phyloP scores from a whole-genome alignment of 2,329 filamentous ascomycete genomes.

The Penicillium sp. region DNA sequence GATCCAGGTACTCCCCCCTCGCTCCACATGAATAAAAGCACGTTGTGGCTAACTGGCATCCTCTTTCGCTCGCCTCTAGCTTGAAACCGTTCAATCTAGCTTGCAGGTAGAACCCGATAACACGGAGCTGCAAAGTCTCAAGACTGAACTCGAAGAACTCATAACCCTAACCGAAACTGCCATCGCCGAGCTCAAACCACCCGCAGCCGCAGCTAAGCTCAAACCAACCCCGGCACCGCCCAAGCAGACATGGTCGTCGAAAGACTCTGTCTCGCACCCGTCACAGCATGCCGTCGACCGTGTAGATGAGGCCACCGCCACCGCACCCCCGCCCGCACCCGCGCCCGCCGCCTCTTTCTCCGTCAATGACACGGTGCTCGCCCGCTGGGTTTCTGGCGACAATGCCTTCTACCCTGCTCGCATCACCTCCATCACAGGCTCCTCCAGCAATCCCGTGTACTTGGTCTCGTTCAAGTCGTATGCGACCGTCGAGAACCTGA shows the following conservation, averaged over 20 bases:
- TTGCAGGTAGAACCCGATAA: slow-evolving; percentile 81
- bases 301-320: slow-evolving; percentile 51
- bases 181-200: slow-evolving; percentile 76
- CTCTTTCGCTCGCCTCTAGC: slow-evolving; percentile 50
- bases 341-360: slow-evolving; percentile 63
- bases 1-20: slow-evolving; percentile 52
- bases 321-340: slow-evolving; percentile 45
- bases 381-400: slow-evolving; percentile 88
- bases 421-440: slow-evolving; percentile 92
- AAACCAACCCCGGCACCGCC: slow-evolving; percentile 55
- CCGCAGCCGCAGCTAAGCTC: slow-evolving; percentile 41
- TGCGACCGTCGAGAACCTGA: slow-evolving; percentile 74
- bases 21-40: background rate
- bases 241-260: slow-evolving; percentile 68
- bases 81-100: slow-evolving; percentile 75
- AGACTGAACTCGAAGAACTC: slow-evolving; percentile 78
- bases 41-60: slow-evolving; percentile 13
- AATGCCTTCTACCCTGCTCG: slow-evolving; percentile 87
- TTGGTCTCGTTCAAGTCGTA: slow-evolving; percentile 95
- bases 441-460: slow-evolving; percentile 86
- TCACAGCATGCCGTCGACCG: slow-evolving; percentile 8
- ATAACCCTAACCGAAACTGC: slow-evolving; percentile 77
- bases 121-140: slow-evolving; percentile 73
- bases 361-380: slow-evolving; percentile 87
- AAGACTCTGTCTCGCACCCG: slow-evolving; percentile 63